Conservation (phyloP, 2,329 filamentous ascomycete genomes). For the Raffaelea albimanens region DNA sequence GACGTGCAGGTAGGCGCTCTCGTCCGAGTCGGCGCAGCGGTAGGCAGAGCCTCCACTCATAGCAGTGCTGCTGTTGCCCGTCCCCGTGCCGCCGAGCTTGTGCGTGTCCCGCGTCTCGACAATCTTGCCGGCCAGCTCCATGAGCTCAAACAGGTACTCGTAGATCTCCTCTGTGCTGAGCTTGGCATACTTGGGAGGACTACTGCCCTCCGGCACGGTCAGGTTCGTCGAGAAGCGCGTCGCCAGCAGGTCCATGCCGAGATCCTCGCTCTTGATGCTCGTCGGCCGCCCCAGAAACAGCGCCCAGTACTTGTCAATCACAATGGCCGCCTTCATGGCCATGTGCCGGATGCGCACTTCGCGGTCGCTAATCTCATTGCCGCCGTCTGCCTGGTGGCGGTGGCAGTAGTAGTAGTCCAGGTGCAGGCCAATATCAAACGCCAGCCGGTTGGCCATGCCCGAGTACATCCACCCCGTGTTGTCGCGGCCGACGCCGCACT, state of each 20-base stretch:
- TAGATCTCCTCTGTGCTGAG: constrained; percentile 29
- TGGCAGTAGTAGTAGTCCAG: constrained; percentile 20
- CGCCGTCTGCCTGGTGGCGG: no score
- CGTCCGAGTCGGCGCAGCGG: constrained; percentile 25
- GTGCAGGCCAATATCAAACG: constrained; percentile 39
- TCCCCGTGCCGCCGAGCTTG: constrained; percentile 14
- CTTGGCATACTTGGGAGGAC: constrained; percentile 16
- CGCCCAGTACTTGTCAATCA: constrained; percentile 46
- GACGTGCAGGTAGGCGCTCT: constrained; percentile 38
- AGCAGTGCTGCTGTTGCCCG: no score
- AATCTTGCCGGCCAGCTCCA: constrained; percentile 44
- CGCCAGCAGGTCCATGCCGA: constrained; percentile 36
- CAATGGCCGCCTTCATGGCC: constrained; percentile 40
- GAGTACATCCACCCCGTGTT: constrained; percentile 46
- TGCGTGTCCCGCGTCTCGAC: constrained; percentile 32
- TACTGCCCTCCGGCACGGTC: constrained; percentile 18
- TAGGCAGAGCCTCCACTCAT: constrained; percentile 14
- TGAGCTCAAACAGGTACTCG: constrained; percentile 42
- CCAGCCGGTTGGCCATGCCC: constrained; percentile 33
- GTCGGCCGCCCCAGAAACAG: constrained; percentile 44
- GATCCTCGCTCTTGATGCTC: constrained; percentile 42
- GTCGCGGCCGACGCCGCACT: constrained; percentile 43
- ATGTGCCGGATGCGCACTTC: constrained; percentile 40
- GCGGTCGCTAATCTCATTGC: constrained; percentile 27
- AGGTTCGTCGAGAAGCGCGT: constrained; percentile 33